Evolutionary conservation across 306 rosid genomes (phyloP).

Genomic region (Casuarina cunninghamiana): DNA sequence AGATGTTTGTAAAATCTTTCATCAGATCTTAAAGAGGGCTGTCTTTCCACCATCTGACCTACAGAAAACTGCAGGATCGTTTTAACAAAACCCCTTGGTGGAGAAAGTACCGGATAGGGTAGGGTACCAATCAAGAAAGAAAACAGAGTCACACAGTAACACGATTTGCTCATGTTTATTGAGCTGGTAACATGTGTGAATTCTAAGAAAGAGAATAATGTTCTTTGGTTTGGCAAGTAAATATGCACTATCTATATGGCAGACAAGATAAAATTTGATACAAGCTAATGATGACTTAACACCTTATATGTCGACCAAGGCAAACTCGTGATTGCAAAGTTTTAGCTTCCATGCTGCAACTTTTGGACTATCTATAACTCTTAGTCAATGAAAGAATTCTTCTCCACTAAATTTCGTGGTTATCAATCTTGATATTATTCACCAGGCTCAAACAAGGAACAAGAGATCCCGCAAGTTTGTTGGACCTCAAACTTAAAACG

Average conservation of each 20-base stretch:
- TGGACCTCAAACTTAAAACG: slow-evolving; percentile 18
- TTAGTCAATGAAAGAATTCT: slow-evolving; percentile 13
- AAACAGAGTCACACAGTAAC: too few species aligned
- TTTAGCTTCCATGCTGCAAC: not conserved
- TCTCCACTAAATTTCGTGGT: slow-evolving; percentile 18
- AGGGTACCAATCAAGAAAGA: not conserved
- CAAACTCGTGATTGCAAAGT: not conserved
- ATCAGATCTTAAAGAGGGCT: too few species aligned
- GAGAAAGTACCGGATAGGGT: not conserved
- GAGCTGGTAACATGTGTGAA: too few species aligned
- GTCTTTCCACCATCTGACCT: too few species aligned
- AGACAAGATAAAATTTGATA: not conserved
- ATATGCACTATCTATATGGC: not conserved
- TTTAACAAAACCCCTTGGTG: too few species aligned
- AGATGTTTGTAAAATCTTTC: too few species aligned
- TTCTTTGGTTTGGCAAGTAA: not conserved
- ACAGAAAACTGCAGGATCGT: not conserved
- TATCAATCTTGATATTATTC: too few species aligned
- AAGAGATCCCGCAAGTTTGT: not conserved
- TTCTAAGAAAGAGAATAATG: too few species aligned
- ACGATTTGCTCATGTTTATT: too few species aligned
- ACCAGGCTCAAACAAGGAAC: too few species aligned
- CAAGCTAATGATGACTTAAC: not conserved
- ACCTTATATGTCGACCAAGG: not conserved
- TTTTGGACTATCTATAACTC: slow-evolving; percentile 8